These are phyloP conservation scores for Salix dunnii DNA, from an alignment of 345 rosid species.

Conservation along the genomic window DNA sequence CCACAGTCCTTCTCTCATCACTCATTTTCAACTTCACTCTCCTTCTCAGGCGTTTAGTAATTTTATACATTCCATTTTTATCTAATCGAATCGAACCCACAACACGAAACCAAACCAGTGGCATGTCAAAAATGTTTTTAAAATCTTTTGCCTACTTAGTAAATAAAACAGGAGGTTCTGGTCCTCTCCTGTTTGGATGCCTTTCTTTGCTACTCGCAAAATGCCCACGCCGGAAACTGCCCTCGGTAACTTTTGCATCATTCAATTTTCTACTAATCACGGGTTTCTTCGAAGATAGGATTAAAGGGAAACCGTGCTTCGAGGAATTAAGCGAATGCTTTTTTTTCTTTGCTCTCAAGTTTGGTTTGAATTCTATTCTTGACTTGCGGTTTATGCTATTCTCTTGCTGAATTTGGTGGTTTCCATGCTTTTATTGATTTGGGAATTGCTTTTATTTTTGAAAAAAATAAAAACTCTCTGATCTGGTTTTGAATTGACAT, in stretches of 20 bases:
- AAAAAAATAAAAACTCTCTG: not conserved
- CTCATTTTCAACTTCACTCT: not conserved
- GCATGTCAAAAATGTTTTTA: not conserved
- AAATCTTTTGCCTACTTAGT: not conserved
- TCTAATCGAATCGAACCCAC: not conserved
- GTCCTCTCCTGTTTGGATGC: not conserved
- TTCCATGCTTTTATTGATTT: not conserved
- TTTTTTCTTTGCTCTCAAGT: not conserved
- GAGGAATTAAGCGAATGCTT: not conserved
- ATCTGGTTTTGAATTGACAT: conserved; percentile 17
- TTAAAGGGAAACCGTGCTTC: too few species aligned
- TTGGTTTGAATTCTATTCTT: conserved; percentile 25
- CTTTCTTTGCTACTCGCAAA: conserved; percentile 1
- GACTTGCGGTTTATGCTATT: conserved; percentile 19
- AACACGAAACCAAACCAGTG: not conserved
- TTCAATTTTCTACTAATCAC: not conserved
- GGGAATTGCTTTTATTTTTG: not conserved
- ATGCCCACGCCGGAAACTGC: conserved; percentile 31
- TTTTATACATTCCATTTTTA: not conserved
- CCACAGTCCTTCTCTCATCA: not conserved
- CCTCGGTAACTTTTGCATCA: conserved; percentile 28
- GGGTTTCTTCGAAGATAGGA: not conserved
- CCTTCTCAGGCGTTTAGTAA: not conserved
- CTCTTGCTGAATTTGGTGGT: conserved; percentile 14
- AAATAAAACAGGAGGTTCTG: not conserved